Conservation (phyloP, 345 rosid species). For the Aquilaria sinensis region DNA sequence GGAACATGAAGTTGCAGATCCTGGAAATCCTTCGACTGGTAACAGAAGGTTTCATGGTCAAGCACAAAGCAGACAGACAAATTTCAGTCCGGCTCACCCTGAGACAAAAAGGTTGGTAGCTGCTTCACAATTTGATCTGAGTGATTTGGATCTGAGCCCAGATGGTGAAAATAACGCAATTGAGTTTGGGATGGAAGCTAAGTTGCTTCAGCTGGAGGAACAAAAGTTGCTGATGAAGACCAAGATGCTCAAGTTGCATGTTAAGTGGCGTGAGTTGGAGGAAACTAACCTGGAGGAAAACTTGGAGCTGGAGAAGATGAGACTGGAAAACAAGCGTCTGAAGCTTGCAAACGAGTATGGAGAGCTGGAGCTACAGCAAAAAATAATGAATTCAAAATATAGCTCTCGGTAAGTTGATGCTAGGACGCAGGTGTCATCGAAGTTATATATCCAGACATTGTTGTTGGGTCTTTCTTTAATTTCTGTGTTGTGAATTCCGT, state of each 20-base stretch:
- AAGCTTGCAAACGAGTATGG: slow-evolving; percentile 16
- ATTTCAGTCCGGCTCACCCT: neutral
- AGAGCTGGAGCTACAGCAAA: slow-evolving; percentile 9
- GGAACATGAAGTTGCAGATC: neutral
- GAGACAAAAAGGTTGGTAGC: neutral
- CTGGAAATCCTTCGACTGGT: neutral
- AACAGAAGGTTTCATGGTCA: neutral
- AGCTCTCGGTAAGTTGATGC: neutral
- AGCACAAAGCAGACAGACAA: neutral
- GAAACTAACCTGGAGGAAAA: slow-evolving; percentile 12
- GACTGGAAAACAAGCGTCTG: slow-evolving; percentile 22
- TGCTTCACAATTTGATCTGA: neutral
- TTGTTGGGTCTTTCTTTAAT: neutral
- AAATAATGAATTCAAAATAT: slow-evolving; percentile 12
- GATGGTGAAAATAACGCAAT: slow-evolving; percentile 3
- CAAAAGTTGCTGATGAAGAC: slow-evolving; percentile 15
- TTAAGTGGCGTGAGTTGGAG: slow-evolving; percentile 15
- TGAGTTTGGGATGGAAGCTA: slow-evolving; percentile 7
- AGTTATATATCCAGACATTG: neutral
- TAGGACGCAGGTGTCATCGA: neutral
- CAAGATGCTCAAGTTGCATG: slow-evolving; percentile 13
- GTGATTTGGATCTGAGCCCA: neutral
- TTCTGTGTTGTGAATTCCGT: neutral
- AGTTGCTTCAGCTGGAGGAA: slow-evolving; percentile 3
- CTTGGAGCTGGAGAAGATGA: slow-evolving; percentile 20